Evolutionary conservation across 345 rosid genomes (phyloP).

Genomic region (Aethionema arabicum): DNA sequence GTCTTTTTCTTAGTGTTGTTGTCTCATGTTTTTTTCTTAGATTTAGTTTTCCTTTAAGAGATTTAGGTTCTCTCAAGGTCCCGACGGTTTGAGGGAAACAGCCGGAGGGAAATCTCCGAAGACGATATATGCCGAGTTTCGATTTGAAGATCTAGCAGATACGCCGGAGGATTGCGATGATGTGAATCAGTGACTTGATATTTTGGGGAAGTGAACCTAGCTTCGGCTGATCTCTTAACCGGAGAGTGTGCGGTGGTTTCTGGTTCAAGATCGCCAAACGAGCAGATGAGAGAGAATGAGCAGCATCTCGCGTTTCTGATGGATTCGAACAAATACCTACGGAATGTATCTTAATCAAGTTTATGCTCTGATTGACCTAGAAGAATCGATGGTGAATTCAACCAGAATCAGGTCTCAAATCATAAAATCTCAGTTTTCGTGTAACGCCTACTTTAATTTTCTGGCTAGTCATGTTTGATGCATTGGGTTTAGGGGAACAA

Average conservation of each 20-base stretch:
- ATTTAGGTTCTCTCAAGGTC: too few relatives aligned
- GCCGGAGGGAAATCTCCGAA: neutral
- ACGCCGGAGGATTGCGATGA: neutral
- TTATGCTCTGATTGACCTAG: neutral
- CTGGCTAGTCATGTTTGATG: too few relatives aligned
- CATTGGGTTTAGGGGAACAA: too few relatives aligned
- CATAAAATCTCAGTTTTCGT: neutral
- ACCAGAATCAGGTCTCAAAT: neutral
- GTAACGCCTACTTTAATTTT: too few relatives aligned
- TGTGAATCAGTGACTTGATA: neutral
- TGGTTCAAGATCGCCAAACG: neutral
- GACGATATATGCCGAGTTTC: neutral
- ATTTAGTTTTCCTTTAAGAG: too few relatives aligned
- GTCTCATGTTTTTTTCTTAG: too few relatives aligned
- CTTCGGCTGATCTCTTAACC: constrained; percentile 10
- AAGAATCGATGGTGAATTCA: neutral
- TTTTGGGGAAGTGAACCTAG: neutral
- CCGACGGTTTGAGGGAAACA: too few relatives aligned
- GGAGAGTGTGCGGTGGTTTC: constrained; percentile 21
- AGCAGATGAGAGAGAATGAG: constrained; percentile 22
- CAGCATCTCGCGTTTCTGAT: constrained; percentile 16
- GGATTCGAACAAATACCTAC: constrained; percentile 1
- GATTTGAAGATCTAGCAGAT: neutral
- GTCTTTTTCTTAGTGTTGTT: too few relatives aligned
- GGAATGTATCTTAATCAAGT: neutral